Base-by-base conservation (phyloP, 176 grass and related monocot genomes). In the Cenchrus purpureus region DNA sequence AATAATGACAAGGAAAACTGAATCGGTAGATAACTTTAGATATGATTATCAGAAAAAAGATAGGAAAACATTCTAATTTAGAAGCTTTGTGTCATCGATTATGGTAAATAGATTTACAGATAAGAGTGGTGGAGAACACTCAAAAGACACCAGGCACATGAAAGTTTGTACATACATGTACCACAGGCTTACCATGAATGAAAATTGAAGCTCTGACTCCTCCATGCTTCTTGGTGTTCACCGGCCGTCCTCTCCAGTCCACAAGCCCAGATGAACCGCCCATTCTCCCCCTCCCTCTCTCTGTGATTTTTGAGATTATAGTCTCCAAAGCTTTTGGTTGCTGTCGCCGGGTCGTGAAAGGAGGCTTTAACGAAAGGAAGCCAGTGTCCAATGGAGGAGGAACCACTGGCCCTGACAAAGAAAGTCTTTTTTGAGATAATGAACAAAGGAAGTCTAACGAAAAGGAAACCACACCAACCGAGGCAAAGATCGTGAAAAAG, bases 171-270 rank as follows among this genome's bases (percentile, higher is more conserved):
- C 31, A 32, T 46, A 46, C 8, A 40, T 40, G 2, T 31, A 44
- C 54, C 43, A 17, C 17, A 5, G 37, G 14, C 63, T 25, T 68
- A 87, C 86, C 63, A 34, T 87, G 86, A 52, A 87, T 82, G 72
- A 87, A 89, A 29, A 89, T 69, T 5, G 87, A 75, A 80, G 82
- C 87, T 85, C 87, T 44, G 1, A 89, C 69, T 85, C 87, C 87
- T 8, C 87, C 87, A 44, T 89, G 87, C 44, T 46, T 89, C 63
- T 80, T 81, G 43, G 54, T 68, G 44, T 85, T 69, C 17, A 89
- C 87, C 29, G 70, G 62, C 32, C 82, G 65, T 7, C 87, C 87
- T 37, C 82, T 82, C 88, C 87, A 89, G 61, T 89, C 82, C 43
- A 89, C 76, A 6, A 89, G 77, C 20, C 82, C 70, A 1, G 82